A percentile compares a stretch with the other conserved stretches of the same genome.
These are phyloP conservation scores for Kazachstania bromeliacearum DNA, from an alignment of 805 yeast genomes.

Conservation along the genomic window DNA sequence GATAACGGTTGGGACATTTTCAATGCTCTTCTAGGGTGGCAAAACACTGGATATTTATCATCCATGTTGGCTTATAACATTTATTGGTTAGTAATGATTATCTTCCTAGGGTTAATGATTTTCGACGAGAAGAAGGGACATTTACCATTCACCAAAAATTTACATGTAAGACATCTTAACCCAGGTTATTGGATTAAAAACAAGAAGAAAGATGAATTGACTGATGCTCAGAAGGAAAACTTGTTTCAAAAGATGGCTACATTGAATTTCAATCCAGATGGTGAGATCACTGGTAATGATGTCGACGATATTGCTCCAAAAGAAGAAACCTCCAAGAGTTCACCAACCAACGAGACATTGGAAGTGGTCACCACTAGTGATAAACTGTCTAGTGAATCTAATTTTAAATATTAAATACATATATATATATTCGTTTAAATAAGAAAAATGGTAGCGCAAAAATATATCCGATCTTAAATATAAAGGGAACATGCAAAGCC, in stretches of 20 bases:
- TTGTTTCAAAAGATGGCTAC: conserved; percentile 40
- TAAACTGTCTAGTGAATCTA: too few species aligned
- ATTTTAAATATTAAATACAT: too few species aligned
- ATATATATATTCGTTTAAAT: too few species aligned
- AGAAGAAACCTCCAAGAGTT: conserved; percentile 15
- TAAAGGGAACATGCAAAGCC: too few species aligned
- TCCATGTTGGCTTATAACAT: conserved; percentile 81
- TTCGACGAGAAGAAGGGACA: conserved; percentile 81
- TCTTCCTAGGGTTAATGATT: conserved; percentile 49
- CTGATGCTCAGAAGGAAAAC: conserved; percentile 42
- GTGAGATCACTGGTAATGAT: conserved; percentile 21
- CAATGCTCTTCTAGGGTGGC: conserved; percentile 94
- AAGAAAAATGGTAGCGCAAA: too few species aligned
- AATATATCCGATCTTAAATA: too few species aligned
- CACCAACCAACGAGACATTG: neutral
- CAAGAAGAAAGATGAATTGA: conserved; percentile 52
- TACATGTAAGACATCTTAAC: conserved; percentile 45
- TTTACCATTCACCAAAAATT: conserved; percentile 53
- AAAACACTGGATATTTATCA: conserved; percentile 89
- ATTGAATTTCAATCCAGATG: conserved; percentile 30
- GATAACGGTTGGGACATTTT: conserved; percentile 96
- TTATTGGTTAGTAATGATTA: conserved; percentile 71
- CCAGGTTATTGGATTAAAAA: conserved; percentile 67
- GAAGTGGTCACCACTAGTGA: neutral
- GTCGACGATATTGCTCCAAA: conserved; percentile 14